Evolutionary conservation across 306 rosid genomes (phyloP).

Genomic region (Prunus campanulata): DNA sequence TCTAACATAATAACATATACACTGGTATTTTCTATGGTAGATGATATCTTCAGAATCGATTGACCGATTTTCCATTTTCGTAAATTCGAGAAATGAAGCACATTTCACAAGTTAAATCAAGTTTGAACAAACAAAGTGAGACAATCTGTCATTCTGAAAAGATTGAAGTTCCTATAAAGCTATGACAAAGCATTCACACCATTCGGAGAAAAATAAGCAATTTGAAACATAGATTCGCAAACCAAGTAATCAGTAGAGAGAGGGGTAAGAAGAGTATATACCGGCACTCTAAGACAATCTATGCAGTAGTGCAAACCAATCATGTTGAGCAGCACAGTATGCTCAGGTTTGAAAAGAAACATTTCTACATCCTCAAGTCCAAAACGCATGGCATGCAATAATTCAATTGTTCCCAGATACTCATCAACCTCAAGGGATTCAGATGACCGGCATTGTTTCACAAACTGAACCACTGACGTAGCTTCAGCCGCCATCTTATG

Average conservation of each 20-base stretch:
- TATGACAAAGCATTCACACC: not conserved
- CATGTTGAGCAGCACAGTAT: conserved; percentile 59
- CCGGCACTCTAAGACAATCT: conserved; percentile 54
- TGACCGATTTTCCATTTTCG: not conserved
- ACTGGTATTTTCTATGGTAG: not conserved
- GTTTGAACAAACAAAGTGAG: not conserved
- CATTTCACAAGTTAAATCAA: not conserved
- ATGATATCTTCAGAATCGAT: not conserved
- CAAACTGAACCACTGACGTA: conserved; percentile 35
- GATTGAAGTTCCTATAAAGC: not conserved
- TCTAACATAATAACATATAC: too few relatives aligned
- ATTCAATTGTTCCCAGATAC: conserved; percentile 49
- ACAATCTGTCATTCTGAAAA: too few relatives aligned
- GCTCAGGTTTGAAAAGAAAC: conserved; percentile 54
- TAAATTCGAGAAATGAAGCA: not conserved
- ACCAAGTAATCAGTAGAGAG: conserved; percentile 8
- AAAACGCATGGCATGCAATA: conserved; percentile 39
- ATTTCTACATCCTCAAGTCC: conserved; percentile 66
- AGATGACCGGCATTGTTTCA: conserved; percentile 41
- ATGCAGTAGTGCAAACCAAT: conserved; percentile 70
- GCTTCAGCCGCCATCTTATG: conserved; percentile 48
- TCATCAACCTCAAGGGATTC: conserved; percentile 65
- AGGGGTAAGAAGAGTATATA: conserved; percentile 26
- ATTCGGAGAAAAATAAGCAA: not conserved
- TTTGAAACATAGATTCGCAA: not conserved